Percentiles rank a stretch among this genome's conserved stretches.
phyloP scores from a whole-genome alignment of 345 rosid species.

The Syzygium grande region DNA sequence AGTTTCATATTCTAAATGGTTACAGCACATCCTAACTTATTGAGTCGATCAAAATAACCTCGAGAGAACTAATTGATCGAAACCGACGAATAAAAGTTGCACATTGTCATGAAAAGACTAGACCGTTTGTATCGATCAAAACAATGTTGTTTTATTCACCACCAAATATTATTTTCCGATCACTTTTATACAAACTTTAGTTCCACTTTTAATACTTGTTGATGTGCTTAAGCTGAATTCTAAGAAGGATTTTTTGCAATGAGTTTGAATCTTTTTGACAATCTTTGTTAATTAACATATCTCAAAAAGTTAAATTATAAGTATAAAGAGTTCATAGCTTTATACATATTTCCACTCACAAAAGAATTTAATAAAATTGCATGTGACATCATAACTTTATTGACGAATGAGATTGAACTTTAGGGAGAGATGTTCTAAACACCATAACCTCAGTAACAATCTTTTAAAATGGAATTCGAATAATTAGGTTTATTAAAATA shows the following conservation, averaged over 20 bases:
- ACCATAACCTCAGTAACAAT: neutral
- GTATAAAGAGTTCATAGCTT: too few species aligned
- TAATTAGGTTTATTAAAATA: neutral
- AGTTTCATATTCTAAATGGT: neutral
- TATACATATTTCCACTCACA: neutral
- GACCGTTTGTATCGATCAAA: neutral
- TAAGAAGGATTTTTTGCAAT: neutral
- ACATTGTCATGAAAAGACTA: neutral
- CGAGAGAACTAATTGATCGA: neutral
- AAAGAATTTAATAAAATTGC: too few species aligned
- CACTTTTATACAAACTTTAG: neutral
- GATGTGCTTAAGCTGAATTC: neutral
- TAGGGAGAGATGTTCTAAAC: fast-evolving
- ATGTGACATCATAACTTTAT: neutral
- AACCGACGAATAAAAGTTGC: neutral
- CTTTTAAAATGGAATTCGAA: fast-evolving
- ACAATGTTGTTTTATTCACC: neutral
- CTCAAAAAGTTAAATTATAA: neutral
- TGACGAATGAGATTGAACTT: neutral
- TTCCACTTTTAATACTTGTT: neutral
- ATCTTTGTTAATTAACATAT: neutral
- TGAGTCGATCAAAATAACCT: fast-evolving
- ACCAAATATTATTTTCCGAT: neutral
- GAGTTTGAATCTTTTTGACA: neutral
- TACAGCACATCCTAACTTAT: neutral